Percentiles rank a stretch among this genome's conserved stretches.
phyloP scores from a whole-genome alignment of 139 green algal species.

The Micractinium sp. region DNA sequence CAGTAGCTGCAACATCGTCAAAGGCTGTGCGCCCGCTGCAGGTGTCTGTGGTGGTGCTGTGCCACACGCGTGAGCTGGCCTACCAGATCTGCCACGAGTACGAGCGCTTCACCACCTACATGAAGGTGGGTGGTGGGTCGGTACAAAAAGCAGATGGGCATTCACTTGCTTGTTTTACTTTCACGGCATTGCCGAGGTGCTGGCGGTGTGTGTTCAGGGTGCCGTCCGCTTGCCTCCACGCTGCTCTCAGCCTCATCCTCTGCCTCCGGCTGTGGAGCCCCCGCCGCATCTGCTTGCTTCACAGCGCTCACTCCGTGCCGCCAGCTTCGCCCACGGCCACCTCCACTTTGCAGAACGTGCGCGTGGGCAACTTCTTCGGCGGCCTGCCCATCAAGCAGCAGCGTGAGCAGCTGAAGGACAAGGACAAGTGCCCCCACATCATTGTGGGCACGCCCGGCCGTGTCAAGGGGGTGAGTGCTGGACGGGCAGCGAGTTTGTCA shows the following conservation, averaged over 20 bases:
- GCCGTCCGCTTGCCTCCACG: too few relatives aligned
- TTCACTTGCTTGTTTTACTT: too few relatives aligned
- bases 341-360: constrained; percentile 60
- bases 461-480: constrained; percentile 91
- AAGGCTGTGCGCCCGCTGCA: neutral
- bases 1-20: too few relatives aligned
- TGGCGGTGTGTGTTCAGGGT: too few relatives aligned
- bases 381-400: constrained; percentile 89
- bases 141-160: too few relatives aligned
- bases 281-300: neutral
- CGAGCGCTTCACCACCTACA: constrained; percentile 90
- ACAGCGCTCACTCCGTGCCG: neutral
- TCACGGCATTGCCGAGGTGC: too few relatives aligned
- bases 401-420: constrained; percentile 84
- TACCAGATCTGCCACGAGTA: constrained; percentile 99
- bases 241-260: too few relatives aligned
- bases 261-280: too few relatives aligned
- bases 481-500: too few relatives aligned
- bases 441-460: constrained; percentile 97
- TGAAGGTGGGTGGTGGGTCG: constrained; percentile 61
- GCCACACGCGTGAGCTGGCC: constrained; percentile 98
- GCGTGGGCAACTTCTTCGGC: constrained; percentile 95
- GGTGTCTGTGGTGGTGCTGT: constrained; percentile 90
- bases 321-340: neutral
- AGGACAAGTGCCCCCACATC: constrained; percentile 85